Evolutionary conservation across 2,329 filamentous ascomycete genomes (phyloP), one percentile per base, ranked within the genome.

Genomic region (Penicillium italicum): DNA sequence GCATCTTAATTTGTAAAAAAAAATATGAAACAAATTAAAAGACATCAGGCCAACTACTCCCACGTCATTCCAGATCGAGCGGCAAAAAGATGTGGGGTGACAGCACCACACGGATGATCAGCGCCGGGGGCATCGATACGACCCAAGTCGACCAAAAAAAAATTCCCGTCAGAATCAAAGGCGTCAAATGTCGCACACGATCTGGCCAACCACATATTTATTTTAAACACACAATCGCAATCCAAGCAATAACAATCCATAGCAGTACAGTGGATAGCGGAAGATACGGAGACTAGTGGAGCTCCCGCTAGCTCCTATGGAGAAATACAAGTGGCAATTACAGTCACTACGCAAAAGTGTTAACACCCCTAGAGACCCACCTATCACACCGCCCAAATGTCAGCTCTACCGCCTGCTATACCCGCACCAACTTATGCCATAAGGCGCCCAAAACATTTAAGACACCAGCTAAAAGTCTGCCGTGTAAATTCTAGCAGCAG

Each of bases 51-150:
- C 20, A 30, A 26, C 18, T 12, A 8, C 14, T 16, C n/a, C 28
- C 16, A 26, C 30, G 8, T 40, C 34, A 53, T 47, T 24, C 33
- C 16, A 48, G 43, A 48, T 48, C 34, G 16, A 53, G 43, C 42
- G 37, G 47, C 37, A 50, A 41, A 48, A 33, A 10, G 28, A 40
- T 22, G 24, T 47, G 28, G 38, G 37, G 20, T 54, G 38, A 50
- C 46, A 44, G 33, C 34, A 49, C 42, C 50, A 38, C 26, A 31
- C 38, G 31, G 30, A 18, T 31, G 46, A 55, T 55, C 52, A 55
- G 40, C 52, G 24, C 31, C 36, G 37, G 30, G 5, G 9, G 10
- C 14, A 36, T 30, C 26, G 34, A 34, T 18, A 50, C 9, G 40
- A 14, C 20, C 36, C 9, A 22, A 42, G 11, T 50, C 28, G 14